phyloP scores from a whole-genome alignment of 2,329 filamentous ascomycete species.

The Sphaerulina vaccinii region DNA sequence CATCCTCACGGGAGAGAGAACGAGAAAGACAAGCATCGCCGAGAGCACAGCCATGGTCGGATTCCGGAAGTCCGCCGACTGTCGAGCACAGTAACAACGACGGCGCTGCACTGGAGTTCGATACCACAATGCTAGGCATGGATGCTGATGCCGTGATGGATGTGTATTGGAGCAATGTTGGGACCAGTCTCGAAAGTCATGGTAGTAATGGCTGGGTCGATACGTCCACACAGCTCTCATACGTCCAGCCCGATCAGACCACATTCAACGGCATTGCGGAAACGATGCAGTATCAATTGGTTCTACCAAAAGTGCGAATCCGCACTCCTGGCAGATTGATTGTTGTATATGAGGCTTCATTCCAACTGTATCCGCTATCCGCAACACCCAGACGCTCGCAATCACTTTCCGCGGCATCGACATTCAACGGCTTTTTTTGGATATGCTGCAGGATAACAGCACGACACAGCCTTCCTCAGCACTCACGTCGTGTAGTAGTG shows the following conservation, averaged over 20 bases:
- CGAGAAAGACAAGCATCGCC: not conserved
- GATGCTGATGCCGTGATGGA: conserved; percentile 9
- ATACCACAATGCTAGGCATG: conserved; percentile 6
- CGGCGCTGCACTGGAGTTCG: not conserved
- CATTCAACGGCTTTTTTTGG: not conserved
- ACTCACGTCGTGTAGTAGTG: conserved; percentile 3
- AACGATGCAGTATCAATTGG: not conserved
- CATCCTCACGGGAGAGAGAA: not conserved
- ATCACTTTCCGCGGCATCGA: not conserved
- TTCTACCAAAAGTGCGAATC: no score
- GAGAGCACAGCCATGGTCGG: not conserved
- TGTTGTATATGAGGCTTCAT: no score
- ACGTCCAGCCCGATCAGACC: not conserved
- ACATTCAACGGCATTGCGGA: not conserved
- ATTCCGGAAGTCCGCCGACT: not conserved
- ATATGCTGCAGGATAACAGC: conserved; percentile 1
- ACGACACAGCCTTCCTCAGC: conserved; percentile 1
- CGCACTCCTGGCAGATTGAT: no score
- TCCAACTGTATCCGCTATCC: not conserved
- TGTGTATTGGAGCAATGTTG: conserved; percentile 3
- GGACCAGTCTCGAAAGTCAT: not conserved
- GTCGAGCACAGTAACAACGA: not conserved
- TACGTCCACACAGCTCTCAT: not conserved
- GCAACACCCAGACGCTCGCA: not conserved
- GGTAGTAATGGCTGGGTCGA: not conserved